These are phyloP conservation scores for Agrocybe chaxingu DNA, from an alignment of 768 basidiomycete species.

Conservation along the genomic window DNA sequence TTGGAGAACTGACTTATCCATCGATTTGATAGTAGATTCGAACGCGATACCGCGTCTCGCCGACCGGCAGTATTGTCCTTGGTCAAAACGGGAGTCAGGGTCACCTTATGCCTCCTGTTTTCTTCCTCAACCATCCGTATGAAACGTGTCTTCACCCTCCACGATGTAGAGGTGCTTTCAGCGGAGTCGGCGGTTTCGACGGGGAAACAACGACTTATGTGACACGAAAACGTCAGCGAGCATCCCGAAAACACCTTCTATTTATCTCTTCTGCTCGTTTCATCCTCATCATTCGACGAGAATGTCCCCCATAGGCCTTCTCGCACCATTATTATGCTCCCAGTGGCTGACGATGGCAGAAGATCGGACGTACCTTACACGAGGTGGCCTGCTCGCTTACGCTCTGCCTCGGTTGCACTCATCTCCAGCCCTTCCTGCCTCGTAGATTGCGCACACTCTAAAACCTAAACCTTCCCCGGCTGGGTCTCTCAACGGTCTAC, in stretches of 20 bases:
- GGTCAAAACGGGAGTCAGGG: slow-evolving; percentile 5
- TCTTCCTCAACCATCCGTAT: slow-evolving; percentile 11
- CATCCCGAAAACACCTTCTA: not conserved
- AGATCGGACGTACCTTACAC: too few species aligned
- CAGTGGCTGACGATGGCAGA: too few species aligned
- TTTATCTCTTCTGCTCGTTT: not conserved
- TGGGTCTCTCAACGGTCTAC: slow-evolving; percentile 1
- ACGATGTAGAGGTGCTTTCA: not conserved
- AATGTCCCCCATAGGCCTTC: too few species aligned
- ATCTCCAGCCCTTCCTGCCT: not conserved
- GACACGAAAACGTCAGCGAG: not conserved
- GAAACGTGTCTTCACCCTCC: slow-evolving; percentile 2
- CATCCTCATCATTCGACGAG: too few species aligned
- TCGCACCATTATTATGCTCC: too few species aligned
- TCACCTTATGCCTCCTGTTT: slow-evolving; percentile 2
- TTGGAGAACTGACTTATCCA: slow-evolving; percentile 12
- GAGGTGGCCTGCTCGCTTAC: not conserved
- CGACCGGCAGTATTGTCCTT: slow-evolving; percentile 4
- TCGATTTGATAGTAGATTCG: slow-evolving; percentile 18
- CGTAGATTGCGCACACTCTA: not conserved
- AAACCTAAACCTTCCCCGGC: not conserved
- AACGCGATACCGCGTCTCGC: slow-evolving; percentile 8
- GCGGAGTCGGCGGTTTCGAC: not conserved
- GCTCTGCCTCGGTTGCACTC: not conserved
- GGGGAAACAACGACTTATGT: not conserved